phyloP scores from a whole-genome alignment of 371 early-diverging fungal genomes.

The Mortierella sp. region DNA sequence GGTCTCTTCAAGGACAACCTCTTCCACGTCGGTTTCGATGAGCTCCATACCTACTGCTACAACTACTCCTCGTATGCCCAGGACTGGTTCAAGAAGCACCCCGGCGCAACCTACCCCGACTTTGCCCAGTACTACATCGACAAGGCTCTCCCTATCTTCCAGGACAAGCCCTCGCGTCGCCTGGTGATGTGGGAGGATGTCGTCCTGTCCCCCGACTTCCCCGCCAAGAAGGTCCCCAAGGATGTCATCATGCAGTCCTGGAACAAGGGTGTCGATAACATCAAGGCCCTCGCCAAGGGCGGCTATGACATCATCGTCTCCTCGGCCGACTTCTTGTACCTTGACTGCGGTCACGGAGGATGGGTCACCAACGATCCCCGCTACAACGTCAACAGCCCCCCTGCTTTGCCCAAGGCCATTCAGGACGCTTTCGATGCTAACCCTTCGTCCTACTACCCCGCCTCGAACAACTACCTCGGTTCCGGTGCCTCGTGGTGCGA shows the following conservation, averaged over 20 bases:
- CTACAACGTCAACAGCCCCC: constrained; percentile 45
- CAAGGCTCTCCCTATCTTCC: constrained; percentile 55
- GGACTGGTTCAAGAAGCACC: constrained; percentile 55
- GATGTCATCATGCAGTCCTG: constrained; percentile 72
- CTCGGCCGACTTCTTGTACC: constrained; percentile 72
- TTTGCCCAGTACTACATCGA: constrained; percentile 50
- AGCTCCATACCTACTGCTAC: constrained; percentile 81
- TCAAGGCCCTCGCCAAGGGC: constrained; percentile 61
- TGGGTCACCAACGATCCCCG: constrained; percentile 55
- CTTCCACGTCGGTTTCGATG: constrained; percentile 86
- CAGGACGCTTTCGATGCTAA: constrained; percentile 38
- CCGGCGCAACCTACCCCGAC: constrained; percentile 33
- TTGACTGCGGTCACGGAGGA: constrained; percentile 80
- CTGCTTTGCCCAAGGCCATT: constrained; percentile 39
- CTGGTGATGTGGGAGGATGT: constrained; percentile 56
- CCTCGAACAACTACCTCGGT: constrained; percentile 56
- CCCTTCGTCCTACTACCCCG: constrained; percentile 32
- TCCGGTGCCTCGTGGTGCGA: constrained; percentile 82
- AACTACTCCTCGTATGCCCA: constrained; percentile 38
- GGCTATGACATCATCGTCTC: constrained; percentile 74
- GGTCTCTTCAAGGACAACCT: constrained; percentile 73
- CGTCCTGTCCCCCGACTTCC: constrained; percentile 31
- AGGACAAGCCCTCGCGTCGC: constrained; percentile 40
- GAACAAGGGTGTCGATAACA: constrained; percentile 64
- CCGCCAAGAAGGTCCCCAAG: constrained; percentile 54